Evolutionary conservation across 208 protist genomes (phyloP).

Genomic region (Leishmania braziliensis): DNA sequence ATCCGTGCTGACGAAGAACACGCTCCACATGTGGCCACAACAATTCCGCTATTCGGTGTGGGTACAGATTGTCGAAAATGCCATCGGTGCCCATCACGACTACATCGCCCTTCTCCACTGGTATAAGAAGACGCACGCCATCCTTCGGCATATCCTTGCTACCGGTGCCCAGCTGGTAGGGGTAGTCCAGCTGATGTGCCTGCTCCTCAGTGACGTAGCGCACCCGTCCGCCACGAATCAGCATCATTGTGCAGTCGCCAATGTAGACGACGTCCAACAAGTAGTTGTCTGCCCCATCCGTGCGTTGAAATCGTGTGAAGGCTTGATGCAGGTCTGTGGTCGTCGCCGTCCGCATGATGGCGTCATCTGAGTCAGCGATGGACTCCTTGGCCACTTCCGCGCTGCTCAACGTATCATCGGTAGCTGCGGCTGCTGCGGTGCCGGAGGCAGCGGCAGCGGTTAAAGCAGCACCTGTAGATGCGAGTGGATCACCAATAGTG

Average conservation of each 20-base stretch:
- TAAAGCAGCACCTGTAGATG: background rate
- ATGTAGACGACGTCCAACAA: conserved; percentile 63
- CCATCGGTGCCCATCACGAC: conserved; percentile 75
- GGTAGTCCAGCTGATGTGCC: conserved; percentile 66
- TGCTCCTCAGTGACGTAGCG: conserved; percentile 59
- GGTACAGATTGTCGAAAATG: conserved; percentile 78
- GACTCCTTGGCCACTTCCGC: background rate
- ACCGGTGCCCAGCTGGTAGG: conserved; percentile 67
- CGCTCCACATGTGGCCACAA: conserved; percentile 44
- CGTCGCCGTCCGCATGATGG: background rate
- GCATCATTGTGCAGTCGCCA: conserved; percentile 64
- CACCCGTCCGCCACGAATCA: conserved; percentile 55
- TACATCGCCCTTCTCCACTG: conserved; percentile 57
- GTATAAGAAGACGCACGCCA: conserved; percentile 42
- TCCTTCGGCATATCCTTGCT: conserved; percentile 58
- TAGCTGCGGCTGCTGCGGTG: background rate
- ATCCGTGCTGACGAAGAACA: conserved; percentile 38
- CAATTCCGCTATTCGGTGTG: conserved; percentile 33
- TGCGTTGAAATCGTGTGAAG: conserved; percentile 7
- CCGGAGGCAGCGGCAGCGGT: background rate
- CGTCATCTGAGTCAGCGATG: background rate
- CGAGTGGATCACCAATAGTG: background rate
- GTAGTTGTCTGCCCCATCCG: conserved; percentile 31
- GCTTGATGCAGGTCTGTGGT: conserved; percentile 17
- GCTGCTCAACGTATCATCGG: background rate